Percentiles rank a stretch among this genome's conserved stretches.
phyloP scores from a whole-genome alignment of 306 rosid genomes.

The Castanea crenata region DNA sequence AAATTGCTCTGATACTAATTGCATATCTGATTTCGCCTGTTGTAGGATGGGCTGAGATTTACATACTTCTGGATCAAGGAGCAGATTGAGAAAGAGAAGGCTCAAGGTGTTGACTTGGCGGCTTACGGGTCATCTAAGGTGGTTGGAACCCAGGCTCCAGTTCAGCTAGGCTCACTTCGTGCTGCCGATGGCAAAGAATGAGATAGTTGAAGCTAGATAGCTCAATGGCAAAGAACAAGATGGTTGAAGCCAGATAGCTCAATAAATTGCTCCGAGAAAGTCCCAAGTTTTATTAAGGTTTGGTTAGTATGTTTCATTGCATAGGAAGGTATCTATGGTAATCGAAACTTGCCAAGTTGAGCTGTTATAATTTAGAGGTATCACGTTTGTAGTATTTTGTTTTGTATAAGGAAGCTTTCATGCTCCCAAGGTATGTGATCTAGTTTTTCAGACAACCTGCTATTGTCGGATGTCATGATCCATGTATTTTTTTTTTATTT shows the following conservation, averaged over 20 bases:
- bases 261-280: conserved; percentile 1
- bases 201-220: not conserved
- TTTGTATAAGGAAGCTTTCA: conserved; percentile 20
- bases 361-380: not conserved
- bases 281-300: conserved; percentile 13
- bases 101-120: conserved; percentile 63
- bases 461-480: not conserved
- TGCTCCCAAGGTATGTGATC: conserved; percentile 9
- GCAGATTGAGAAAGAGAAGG: conserved; percentile 95
- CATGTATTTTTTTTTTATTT: not conserved
- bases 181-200: conserved; percentile 92
- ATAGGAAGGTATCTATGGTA: conserved; percentile 11
- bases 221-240: conserved; percentile 65
- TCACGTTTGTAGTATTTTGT: not conserved
- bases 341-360: conserved; percentile 9
- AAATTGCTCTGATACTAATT: not conserved
- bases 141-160: conserved; percentile 95
- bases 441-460: conserved; percentile 21
- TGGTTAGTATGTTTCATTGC: conserved; percentile 11
- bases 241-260: not conserved
- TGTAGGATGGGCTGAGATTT: conserved; percentile 88
- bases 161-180: conserved; percentile 92
- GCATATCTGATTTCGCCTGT: conserved; percentile 9
- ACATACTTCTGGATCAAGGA: conserved; percentile 98
- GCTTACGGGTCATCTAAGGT: conserved; percentile 89